Percentiles rank a stretch among this genome's conserved stretches.
Conservation (phyloP, 2,329 filamentous ascomycete genomes). For the Lecanicillium sp. region DNA sequence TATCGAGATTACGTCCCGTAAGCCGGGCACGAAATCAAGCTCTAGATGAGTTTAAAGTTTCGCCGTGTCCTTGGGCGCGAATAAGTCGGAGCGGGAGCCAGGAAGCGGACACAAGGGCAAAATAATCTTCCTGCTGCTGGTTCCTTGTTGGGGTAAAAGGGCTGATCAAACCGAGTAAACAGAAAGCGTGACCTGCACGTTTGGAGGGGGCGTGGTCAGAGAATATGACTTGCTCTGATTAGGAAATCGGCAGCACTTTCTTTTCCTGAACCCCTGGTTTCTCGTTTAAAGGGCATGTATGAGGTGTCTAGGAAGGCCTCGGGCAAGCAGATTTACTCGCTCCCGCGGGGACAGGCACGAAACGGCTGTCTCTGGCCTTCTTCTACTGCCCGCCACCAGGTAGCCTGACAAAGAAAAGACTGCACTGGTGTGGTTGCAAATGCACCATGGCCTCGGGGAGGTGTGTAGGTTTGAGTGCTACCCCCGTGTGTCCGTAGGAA, state of each 20-base stretch:
- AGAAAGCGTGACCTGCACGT: not conserved
- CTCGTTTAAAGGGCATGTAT: not conserved
- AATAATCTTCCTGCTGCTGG: not conserved
- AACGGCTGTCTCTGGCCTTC: conserved; percentile 5
- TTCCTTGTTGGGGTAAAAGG: not conserved
- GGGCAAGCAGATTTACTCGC: not conserved
- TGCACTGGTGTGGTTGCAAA: not conserved
- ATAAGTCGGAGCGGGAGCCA: not conserved
- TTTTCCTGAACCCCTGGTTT: not conserved
- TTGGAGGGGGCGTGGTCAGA: not conserved
- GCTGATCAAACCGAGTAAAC: not conserved
- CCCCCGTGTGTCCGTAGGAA: not conserved
- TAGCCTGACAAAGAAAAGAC: conserved; percentile 4
- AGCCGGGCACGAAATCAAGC: not conserved
- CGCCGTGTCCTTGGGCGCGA: not conserved
- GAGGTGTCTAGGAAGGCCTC: not conserved
- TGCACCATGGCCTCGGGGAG: not conserved
- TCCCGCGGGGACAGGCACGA: not conserved
- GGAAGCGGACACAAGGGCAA: not conserved
- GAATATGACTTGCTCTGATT: not conserved
- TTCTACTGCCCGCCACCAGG: not conserved
- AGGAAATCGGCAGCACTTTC: not conserved
- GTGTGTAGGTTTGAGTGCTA: not conserved
- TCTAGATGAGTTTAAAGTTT: conserved; percentile 7
- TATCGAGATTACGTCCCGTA: conserved; percentile 8